A percentile compares a stretch with the other conserved stretches of the same genome.
Evolutionary conservation across 495 filamentous ascomycete species (phyloP).

Genomic region (Penicillium taxi): DNA sequence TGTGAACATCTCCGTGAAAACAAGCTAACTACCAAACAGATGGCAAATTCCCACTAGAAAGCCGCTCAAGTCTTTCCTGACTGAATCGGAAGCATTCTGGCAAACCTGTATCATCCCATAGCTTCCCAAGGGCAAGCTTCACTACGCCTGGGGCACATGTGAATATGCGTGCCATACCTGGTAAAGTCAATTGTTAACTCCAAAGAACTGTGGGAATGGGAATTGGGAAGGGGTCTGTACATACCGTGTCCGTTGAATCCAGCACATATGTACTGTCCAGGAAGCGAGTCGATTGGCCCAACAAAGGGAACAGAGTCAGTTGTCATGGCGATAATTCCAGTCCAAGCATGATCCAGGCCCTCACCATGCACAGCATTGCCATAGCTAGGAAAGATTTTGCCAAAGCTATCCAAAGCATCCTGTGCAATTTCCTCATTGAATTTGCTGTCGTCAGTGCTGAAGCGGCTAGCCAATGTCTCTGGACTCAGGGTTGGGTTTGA

Average conservation of each 20-base stretch:
- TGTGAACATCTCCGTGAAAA: no score
- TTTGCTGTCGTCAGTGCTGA: slow-evolving; percentile 20
- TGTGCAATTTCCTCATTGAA: slow-evolving; percentile 21
- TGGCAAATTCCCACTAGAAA: slow-evolving; percentile 13
- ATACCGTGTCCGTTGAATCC: slow-evolving; percentile 30
- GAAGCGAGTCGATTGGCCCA: slow-evolving; percentile 18
- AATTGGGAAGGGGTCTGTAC: background rate
- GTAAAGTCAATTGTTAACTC: background rate
- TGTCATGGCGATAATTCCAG: slow-evolving; percentile 29
- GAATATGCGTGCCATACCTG: slow-evolving; percentile 30
- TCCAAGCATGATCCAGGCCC: slow-evolving; percentile 26
- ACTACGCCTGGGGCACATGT: slow-evolving; percentile 24
- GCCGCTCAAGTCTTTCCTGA: slow-evolving; percentile 9
- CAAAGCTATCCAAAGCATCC: slow-evolving; percentile 20
- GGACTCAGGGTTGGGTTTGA: slow-evolving; percentile 20
- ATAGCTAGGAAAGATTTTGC: slow-evolving; percentile 15
- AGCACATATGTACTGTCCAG: slow-evolving; percentile 28
- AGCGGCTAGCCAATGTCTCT: slow-evolving; percentile 14
- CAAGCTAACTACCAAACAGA: slow-evolving; percentile 23
- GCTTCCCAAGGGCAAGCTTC: slow-evolving; percentile 15
- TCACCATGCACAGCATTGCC: slow-evolving; percentile 13
- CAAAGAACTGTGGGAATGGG: no score
- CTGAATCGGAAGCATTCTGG: slow-evolving; percentile 26
- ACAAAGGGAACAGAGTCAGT: slow-evolving; percentile 26
- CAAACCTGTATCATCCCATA: slow-evolving; percentile 20